Evolutionary conservation across 2,329 filamentous ascomycete species (phyloP).

Genomic region (Exophiala calicioides): DNA sequence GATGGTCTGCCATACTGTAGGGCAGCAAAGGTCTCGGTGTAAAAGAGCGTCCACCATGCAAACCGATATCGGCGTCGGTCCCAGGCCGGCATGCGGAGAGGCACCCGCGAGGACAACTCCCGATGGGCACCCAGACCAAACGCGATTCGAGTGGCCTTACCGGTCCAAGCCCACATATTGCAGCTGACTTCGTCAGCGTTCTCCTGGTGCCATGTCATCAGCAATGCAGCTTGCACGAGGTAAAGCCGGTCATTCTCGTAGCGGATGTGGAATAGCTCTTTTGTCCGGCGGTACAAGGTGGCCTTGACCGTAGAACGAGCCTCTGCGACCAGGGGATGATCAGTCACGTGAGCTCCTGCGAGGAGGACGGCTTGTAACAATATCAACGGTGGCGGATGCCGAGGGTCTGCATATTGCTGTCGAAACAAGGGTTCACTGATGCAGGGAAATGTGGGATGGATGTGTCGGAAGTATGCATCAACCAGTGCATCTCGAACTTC

Average conservation of each 20-base stretch:
- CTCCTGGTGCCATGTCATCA: constrained; percentile 34
- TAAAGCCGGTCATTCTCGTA: constrained; percentile 34
- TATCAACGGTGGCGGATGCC: constrained; percentile 32
- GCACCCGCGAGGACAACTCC: neutral
- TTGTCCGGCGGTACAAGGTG: constrained; percentile 33
- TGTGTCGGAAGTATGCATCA: constrained; percentile 52
- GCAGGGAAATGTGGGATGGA: constrained; percentile 56
- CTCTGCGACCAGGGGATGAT: constrained; percentile 29
- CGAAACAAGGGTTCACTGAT: constrained; percentile 56
- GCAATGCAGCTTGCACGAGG: constrained; percentile 33
- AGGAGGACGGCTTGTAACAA: constrained; percentile 34
- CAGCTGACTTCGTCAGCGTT: constrained; percentile 28
- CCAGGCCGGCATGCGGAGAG: constrained; percentile 34
- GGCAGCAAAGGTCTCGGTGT: constrained; percentile 4
- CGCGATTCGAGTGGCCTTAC: constrained; percentile 33
- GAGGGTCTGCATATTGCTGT: constrained; percentile 54
- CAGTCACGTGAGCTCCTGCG: constrained; percentile 32
- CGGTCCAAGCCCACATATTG: constrained; percentile 34
- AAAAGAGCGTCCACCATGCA: constrained; percentile 10
- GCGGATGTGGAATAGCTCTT: constrained; percentile 33
- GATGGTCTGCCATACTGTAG: constrained; percentile 8
- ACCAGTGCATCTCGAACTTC: constrained; percentile 54
- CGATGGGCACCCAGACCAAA: constrained; percentile 30
- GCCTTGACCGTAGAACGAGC: constrained; percentile 30
- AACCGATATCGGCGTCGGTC: constrained; percentile 33